Evolutionary conservation across 2,329 filamentous ascomycete species (phyloP), one percentile per base, ranked within the genome.

Genomic region (Annulohypoxylon truncatum): DNA sequence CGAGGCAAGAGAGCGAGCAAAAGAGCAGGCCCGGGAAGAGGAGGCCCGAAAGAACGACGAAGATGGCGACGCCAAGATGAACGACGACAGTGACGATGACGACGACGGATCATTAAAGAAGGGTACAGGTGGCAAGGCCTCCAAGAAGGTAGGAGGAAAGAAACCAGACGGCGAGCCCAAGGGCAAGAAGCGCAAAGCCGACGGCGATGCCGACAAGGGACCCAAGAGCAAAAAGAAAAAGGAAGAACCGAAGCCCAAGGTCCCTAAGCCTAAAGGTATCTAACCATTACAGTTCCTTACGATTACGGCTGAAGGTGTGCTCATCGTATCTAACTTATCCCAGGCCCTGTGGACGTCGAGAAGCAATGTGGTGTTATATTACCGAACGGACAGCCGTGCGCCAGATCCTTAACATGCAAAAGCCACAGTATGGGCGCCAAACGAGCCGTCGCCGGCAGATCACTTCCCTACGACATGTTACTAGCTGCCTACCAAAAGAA

Each of bases 381-480:
- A 60, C 87, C 92, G 0, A 97, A 97, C 75, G 93, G 94, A 1
- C 91, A 92, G 65, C 92, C 92, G 58, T 97, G 94, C 77, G 94
- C 94, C 9, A 85, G 94, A 60, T 96, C 93, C 2, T 81, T 97
- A 63, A 97, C 94, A 0, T 97, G 94, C 83, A 97, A 97, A 80
- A 95, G 91, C 65, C 94, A 97, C 71, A 90, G 87, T n/a, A 97
- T 97, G 94, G 94, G 94, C 9, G 91, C 94, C 4, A 97, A 97
- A 80, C 87, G 94, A 72, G 91, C 92, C 0, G 94, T 97, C 2
- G 91, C 93, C 4, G 94, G 94, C 0, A 86, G 94, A 66, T 96
- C 92, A 46, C 81, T 97, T 64, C 94, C 94, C 1, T 97, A 97
- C 76, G 94, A 97, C 78, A 96, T 97, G 90, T 83, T 97, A 38